Evolutionary conservation across 768 basidiomycete genomes (phyloP), one percentile per base, ranked within the genome.

Genomic region (Myochromella boudieri): DNA sequence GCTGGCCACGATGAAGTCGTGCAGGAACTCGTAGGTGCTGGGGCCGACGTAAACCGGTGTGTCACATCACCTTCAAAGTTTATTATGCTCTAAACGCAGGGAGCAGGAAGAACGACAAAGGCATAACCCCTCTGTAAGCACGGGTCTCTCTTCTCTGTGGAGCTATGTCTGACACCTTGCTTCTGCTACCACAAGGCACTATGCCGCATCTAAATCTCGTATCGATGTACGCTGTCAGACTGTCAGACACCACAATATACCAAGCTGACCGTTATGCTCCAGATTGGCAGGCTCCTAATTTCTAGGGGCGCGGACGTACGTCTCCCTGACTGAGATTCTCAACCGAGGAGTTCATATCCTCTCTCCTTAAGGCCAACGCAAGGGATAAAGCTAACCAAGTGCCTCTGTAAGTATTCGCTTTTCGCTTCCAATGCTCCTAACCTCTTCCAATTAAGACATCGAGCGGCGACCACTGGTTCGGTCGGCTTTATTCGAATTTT

Each of bases 391-490:
- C 95, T 33, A 93, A 88, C 62, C 97, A 99, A 69, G 72, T 84
- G 36, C 92, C 97, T 45, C 75, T 99, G 85, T 93, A 59, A 41
- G 88, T 31, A 34, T 32, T 51, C 56, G 54, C 44, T 54, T 41
- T 56, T 57, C 43, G 38, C 45, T 57, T 58, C 55, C 28, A 41
- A 47, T 56, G 54, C 54, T 57, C 44, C 50, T 55, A 51, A 50
- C 38, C 36, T 26, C 18, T 9, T 42, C 33, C 41, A 44, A 44
- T 45, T 31, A 54, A 95, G 91, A 42, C 97, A 99, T 68, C 87
- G 97, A 50, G 97, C 97, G 37, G 92, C 95, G 9, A 95, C 97
- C 6, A 97, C 91, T 11, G 97, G 97, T 25, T 92, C 93, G 18
- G 82, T 83, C 8, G 91, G 91, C 6, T 95, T 98, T 64, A 80